Conservation (phyloP, 345 rosid species). For the Isatis tinctoria region DNA sequence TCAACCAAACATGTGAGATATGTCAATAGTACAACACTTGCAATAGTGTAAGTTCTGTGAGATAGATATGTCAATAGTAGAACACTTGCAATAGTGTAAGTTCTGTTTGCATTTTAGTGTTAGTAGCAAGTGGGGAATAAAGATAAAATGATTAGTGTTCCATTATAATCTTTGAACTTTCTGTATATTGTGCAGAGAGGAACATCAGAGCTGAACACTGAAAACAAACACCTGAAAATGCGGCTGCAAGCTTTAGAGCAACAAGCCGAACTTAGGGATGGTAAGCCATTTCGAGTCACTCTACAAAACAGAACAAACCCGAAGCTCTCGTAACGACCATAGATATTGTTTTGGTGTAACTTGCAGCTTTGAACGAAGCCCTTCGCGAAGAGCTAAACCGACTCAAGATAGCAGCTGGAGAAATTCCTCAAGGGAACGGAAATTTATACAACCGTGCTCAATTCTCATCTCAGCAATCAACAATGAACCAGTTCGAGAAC, state of each 20-base stretch:
- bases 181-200: slow-evolving; percentile 28
- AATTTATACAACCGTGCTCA: slow-evolving; percentile 46
- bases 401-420: slow-evolving; percentile 75
- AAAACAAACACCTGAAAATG: slow-evolving; percentile 35
- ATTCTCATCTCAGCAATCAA: slow-evolving; percentile 45
- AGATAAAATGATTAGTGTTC: background rate
- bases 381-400: slow-evolving; percentile 85
- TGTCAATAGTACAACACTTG: background rate
- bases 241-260: slow-evolving; percentile 28
- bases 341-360: background rate
- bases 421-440: slow-evolving; percentile 56
- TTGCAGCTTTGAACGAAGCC: slow-evolving; percentile 78
- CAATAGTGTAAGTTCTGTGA: too few species aligned
- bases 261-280: slow-evolving; percentile 32
- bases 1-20: background rate
- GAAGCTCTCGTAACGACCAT: background rate
- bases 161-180: background rate
- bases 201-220: slow-evolving; percentile 27
- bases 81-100: background rate
- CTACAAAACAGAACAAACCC: background rate
- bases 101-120: background rate
- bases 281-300: background rate
- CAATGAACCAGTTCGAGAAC: slow-evolving; percentile 43
- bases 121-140: background rate
- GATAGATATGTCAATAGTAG: background rate